phyloP scores from a whole-genome alignment of 2,329 filamentous ascomycete species.

The Microcyclosporella mali region DNA sequence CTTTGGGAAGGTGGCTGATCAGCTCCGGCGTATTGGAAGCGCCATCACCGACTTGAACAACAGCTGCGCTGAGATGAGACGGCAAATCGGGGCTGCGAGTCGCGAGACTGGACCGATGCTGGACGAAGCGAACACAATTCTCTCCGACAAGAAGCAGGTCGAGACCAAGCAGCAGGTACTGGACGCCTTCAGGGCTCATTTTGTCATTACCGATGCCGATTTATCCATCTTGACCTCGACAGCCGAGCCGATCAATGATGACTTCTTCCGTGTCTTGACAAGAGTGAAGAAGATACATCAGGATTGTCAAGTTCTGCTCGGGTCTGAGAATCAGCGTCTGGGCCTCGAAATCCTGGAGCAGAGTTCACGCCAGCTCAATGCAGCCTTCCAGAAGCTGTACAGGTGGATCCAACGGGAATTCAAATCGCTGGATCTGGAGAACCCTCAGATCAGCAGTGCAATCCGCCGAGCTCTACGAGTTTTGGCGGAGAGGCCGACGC shows the following conservation, averaged over 20 bases:
- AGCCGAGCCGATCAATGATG: slow-evolving; percentile 75
- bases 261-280: slow-evolving; percentile 70
- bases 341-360: slow-evolving; percentile 89
- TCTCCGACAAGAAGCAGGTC: slow-evolving; percentile 65
- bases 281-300: slow-evolving; percentile 81
- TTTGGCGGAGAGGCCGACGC: slow-evolving; percentile 76
- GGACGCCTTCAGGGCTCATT: slow-evolving; percentile 71
- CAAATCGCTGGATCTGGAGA: slow-evolving; percentile 85
- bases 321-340: slow-evolving; percentile 80
- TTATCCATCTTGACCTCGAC: slow-evolving; percentile 67
- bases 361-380: slow-evolving; percentile 77
- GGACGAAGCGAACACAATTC: slow-evolving; percentile 67
- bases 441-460: slow-evolving; percentile 80
- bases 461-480: slow-evolving; percentile 80
- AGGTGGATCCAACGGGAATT: slow-evolving; percentile 93
- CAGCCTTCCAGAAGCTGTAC: slow-evolving; percentile 91
- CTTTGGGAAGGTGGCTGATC: slow-evolving; percentile 86
- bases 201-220: slow-evolving; percentile 78
- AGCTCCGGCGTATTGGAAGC: slow-evolving; percentile 76
- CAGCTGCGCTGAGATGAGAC: slow-evolving; percentile 73
- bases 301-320: slow-evolving; percentile 83
- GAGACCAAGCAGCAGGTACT: slow-evolving; percentile 76
- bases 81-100: slow-evolving; percentile 68
- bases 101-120: slow-evolving; percentile 67
- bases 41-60: slow-evolving; percentile 73